Base-by-base conservation (phyloP, 768 basidiomycete genomes). In the Termitomyces titanicus region DNA sequence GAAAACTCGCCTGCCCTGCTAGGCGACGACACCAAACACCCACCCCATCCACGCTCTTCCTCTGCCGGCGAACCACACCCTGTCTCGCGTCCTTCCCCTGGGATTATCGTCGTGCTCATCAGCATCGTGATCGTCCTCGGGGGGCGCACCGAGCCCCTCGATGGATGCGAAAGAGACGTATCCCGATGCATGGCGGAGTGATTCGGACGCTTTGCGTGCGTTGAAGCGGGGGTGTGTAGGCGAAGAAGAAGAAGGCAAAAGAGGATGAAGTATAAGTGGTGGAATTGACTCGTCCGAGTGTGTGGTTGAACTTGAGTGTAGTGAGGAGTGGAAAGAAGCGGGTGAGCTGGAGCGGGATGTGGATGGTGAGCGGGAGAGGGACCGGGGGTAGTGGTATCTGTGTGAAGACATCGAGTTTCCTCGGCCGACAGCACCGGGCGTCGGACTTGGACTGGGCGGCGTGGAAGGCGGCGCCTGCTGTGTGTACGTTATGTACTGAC, bases 161-260 rank as follows among this genome's bases (percentile, higher is more conserved):
- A 88, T 78, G 47, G 76, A 79, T 38, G 83, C 76, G 53, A 88
- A 88, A n/a, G 79, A 81, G 34, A 88, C 83, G 59, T 88, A 88
- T 1, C 86, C 86, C 15, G 81, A 74, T 29, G 83, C 78, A 33
- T 76, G 68, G 24, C 74, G 75, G 58, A 85, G 80, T 53, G 79
- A 77, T 31, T 76, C 79, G n/a, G 78, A 78, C 6, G 87, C 86
- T 20, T 75, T 78, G 38, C 81, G 79, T 11, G 80, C 84, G 62
- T 89, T 83, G 74, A 89, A 89, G 20, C 22, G 46, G 38, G 31
- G 33, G 20, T 22, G 38, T 25, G 33, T 27, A 40, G 25, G 18
- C 51, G 35, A 17, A 39, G 35, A 37, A 42, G 22, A 45, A 47
- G 31, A 6, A 18, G 42, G 22, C 37, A 45, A 13, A n/a, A 24